A percentile compares a stretch with the other conserved stretches of the same genome.
Evolutionary conservation across 2,329 filamentous ascomycete species (phyloP).

Genomic region (Trichophyton benhamiae): DNA sequence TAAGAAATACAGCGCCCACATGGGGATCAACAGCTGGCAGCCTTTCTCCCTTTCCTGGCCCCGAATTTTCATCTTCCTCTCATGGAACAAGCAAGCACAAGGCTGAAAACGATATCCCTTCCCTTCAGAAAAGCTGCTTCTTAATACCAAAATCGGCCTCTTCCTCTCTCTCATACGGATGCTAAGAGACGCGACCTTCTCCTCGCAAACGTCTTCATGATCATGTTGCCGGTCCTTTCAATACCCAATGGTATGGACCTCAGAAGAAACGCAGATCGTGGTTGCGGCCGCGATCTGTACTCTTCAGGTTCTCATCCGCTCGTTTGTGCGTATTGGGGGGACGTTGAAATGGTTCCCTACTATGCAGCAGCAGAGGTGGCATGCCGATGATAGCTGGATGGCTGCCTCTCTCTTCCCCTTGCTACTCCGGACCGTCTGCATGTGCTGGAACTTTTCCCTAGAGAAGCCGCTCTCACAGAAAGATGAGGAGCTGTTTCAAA

Average conservation of each 20-base stretch:
- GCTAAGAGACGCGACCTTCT: background rate
- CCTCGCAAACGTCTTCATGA: background rate
- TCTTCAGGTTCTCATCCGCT: slow-evolving; percentile 12
- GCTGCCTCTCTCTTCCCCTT: slow-evolving; percentile 12
- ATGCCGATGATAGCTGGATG: slow-evolving; percentile 15
- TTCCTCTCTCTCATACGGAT: background rate
- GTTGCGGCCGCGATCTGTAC: slow-evolving; percentile 9
- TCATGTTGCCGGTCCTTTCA: background rate
- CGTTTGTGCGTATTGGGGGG: slow-evolving; percentile 10
- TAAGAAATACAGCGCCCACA: background rate
- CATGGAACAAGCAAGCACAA: background rate
- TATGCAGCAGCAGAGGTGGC: slow-evolving; percentile 12
- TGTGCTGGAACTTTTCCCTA: slow-evolving; percentile 11
- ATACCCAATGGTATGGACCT: slow-evolving; percentile 14
- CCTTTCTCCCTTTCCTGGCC: background rate
- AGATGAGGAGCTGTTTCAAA: slow-evolving; percentile 7
- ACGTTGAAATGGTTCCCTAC: slow-evolving; percentile 8
- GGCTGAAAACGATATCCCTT: background rate
- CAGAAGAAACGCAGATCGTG: slow-evolving; percentile 13
- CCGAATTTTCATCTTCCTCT: too few relatives aligned
- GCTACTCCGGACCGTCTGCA: slow-evolving; percentile 7
- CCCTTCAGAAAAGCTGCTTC: background rate
- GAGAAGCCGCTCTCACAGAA: background rate
- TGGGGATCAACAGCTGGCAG: background rate
- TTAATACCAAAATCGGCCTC: background rate